phyloP scores from a whole-genome alignment of 2,329 filamentous ascomycete genomes.

The Fusarium dlaminii region DNA sequence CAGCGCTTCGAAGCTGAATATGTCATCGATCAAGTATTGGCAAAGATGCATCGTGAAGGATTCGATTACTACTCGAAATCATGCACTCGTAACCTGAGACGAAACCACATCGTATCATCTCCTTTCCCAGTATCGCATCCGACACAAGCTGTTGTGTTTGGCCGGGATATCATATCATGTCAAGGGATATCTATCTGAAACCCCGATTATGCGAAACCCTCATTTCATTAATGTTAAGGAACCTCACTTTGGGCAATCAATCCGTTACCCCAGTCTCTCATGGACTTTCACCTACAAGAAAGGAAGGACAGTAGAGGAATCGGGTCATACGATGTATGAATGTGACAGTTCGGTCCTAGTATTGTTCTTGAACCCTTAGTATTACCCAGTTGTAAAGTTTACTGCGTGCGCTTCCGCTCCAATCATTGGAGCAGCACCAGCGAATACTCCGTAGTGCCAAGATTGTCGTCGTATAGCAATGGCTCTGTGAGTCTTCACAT shows the following conservation, averaged over 20 bases:
- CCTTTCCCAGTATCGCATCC: background rate
- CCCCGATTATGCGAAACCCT: background rate
- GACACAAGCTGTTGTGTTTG: background rate
- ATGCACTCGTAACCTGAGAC: conserved; percentile 10
- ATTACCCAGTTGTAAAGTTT: background rate
- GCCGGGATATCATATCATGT: background rate
- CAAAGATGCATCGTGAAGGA: background rate
- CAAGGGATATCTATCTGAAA: conserved; percentile 6
- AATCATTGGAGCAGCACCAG: background rate
- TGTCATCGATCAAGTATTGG: background rate
- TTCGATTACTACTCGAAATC: background rate
- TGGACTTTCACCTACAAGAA: background rate
- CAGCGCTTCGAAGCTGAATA: background rate
- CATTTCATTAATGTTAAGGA: background rate
- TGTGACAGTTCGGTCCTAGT: background rate
- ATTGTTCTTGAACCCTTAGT: background rate
- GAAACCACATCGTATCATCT: conserved; percentile 15
- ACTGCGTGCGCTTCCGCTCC: background rate
- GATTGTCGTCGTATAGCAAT: background rate
- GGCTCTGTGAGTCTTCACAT: background rate
- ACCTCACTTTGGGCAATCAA: background rate
- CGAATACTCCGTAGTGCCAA: background rate
- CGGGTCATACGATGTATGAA: background rate
- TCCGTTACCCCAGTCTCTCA: background rate
- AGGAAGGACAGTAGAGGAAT: background rate